Evolutionary conservation across 768 basidiomycete genomes (phyloP).

Genomic region (Trametes cingulata): DNA sequence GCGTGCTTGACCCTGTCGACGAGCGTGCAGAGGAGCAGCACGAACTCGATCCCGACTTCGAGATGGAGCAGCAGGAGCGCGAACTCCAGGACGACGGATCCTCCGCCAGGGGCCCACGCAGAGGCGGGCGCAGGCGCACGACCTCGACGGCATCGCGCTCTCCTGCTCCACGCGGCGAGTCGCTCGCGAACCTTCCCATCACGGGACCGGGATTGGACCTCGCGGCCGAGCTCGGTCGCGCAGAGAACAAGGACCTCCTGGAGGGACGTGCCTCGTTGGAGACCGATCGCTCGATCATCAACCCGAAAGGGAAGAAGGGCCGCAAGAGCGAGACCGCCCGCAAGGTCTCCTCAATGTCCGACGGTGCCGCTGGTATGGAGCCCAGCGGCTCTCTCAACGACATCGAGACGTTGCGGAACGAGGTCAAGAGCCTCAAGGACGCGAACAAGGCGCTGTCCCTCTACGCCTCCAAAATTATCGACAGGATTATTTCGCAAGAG

Average conservation of each 20-base stretch:
- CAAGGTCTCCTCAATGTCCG: conserved; percentile 35
- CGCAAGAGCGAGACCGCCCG: conserved; percentile 31
- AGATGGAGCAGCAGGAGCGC: conserved; percentile 29
- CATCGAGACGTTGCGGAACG: conserved; percentile 73
- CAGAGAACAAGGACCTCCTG: conserved; percentile 83
- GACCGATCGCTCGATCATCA: conserved; percentile 46
- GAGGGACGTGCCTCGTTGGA: conserved; percentile 56
- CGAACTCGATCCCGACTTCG: conserved; percentile 44
- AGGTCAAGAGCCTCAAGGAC: conserved; percentile 92
- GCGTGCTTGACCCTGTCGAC: conserved; percentile 52
- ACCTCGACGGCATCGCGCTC: conserved; percentile 43
- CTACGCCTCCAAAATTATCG: conserved; percentile 97
- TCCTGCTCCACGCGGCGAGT: conserved; percentile 63
- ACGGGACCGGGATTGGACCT: conserved; percentile 88
- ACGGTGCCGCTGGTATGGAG: conserved; percentile 46
- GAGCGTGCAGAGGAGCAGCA: conserved; percentile 53
- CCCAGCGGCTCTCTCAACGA: conserved; percentile 51
- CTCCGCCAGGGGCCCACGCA: conserved; percentile 6
- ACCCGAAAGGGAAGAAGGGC: conserved; percentile 44
- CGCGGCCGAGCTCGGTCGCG: conserved; percentile 88
- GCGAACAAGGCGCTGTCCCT: conserved; percentile 94
- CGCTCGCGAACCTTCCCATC: conserved; percentile 83
- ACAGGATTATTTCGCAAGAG: conserved; percentile 94
- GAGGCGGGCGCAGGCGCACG: conserved; percentile 19
- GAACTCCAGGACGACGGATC: conserved; percentile 12